phyloP scores from a whole-genome alignment of 2,329 filamentous ascomycete genomes.

The Chaetomiaceae sp. region DNA sequence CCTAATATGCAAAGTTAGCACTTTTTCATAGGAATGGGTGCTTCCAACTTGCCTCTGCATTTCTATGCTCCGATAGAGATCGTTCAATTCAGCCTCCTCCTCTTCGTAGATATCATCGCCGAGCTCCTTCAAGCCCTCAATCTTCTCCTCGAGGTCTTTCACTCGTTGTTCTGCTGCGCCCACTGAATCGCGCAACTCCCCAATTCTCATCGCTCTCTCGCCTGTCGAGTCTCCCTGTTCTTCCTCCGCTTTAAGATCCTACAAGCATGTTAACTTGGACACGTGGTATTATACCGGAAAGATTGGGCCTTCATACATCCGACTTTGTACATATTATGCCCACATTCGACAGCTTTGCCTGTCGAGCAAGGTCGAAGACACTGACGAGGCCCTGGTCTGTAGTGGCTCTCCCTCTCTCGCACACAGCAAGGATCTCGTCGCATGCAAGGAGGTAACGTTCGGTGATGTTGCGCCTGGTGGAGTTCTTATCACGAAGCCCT shows the following conservation, averaged over 20 bases:
- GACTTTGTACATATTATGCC: slow-evolving; percentile 41
- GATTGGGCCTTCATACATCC: slow-evolving; percentile 30
- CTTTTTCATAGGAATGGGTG: too few species aligned
- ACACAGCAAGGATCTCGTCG: slow-evolving; percentile 44
- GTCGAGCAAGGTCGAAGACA: slow-evolving; percentile 38
- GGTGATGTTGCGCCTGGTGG: slow-evolving; percentile 39
- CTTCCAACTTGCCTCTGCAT: too few species aligned
- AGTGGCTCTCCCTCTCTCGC: slow-evolving; percentile 37
- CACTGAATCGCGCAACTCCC: background rate
- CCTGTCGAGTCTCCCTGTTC: background rate
- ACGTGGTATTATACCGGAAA: background rate
- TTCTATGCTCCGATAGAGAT: too few species aligned
- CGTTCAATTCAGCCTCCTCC: too few species aligned
- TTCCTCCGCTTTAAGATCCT: background rate
- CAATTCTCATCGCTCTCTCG: background rate
- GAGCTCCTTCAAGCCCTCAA: too few species aligned
- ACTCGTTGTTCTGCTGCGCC: too few species aligned
- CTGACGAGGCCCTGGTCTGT: slow-evolving; percentile 38
- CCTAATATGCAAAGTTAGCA: background rate
- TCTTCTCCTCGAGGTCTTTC: too few species aligned
- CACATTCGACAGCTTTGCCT: slow-evolving; percentile 36
- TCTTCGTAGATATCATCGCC: too few species aligned
- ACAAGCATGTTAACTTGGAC: slow-evolving; percentile 4
- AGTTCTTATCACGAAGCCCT: slow-evolving; percentile 45
- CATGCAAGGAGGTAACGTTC: slow-evolving; percentile 42